These are phyloP conservation scores for Aspergillus aculeatinus DNA, from an alignment of 2,329 filamentous ascomycete species.

Conservation along the genomic window DNA sequence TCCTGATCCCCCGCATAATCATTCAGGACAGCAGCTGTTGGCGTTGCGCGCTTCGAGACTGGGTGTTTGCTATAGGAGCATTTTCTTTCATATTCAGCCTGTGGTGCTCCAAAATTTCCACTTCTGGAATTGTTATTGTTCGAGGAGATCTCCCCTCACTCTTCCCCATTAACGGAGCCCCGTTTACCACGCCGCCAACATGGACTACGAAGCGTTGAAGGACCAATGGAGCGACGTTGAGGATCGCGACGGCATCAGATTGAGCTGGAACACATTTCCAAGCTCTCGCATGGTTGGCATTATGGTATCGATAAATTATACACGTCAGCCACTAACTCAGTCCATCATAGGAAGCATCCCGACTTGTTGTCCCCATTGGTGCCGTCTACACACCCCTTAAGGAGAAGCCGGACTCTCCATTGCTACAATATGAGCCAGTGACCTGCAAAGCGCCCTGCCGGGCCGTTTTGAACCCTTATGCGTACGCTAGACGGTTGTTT, in stretches of 20 bases:
- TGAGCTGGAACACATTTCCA: conserved; percentile 99
- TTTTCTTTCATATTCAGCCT: conserved; percentile 19
- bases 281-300: conserved; percentile 86
- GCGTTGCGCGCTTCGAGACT: conserved; percentile 29
- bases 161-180: conserved; percentile 26
- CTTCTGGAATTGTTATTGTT: conserved; percentile 17
- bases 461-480: conserved; percentile 95
- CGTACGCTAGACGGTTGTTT: conserved; percentile 56
- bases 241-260: conserved; percentile 89
- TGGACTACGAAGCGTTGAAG: conserved; percentile 93
- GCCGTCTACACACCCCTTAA: conserved; percentile 94
- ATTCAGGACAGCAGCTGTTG: conserved; percentile 30
- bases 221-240: conserved; percentile 96
- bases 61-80: conserved; percentile 32
- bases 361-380: conserved; percentile 92
- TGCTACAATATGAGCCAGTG: conserved; percentile 93
- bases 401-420: conserved; percentile 81
- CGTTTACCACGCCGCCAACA: conserved; percentile 43
- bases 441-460: conserved; percentile 95
- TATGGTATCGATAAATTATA: background rate
- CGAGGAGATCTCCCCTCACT: conserved; percentile 23
- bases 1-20: conserved; percentile 30
- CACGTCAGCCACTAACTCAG: conserved; percentile 26
- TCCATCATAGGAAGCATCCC: conserved; percentile 74
- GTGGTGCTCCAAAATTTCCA: conserved; percentile 22